Evolutionary conservation across 768 basidiomycete species (phyloP).

Genomic region (Rhizopogon vulgaris): DNA sequence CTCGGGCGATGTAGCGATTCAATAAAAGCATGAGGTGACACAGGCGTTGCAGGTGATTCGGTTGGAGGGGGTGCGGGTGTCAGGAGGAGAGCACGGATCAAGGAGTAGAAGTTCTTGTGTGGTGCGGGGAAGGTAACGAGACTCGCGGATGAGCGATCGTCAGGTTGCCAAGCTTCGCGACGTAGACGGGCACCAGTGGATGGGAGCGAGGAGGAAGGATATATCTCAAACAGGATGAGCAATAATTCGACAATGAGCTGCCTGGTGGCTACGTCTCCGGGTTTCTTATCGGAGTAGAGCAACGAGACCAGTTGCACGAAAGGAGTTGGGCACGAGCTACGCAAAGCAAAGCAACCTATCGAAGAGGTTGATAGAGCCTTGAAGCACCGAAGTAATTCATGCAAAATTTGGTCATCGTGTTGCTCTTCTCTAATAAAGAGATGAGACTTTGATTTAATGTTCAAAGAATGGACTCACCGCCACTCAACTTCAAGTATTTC

Average conservation of each 20-base stretch:
- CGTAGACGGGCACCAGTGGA: constrained; percentile 34
- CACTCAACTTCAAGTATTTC: constrained; percentile 95
- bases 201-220: constrained; percentile 66
- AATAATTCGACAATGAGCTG: constrained; percentile 89
- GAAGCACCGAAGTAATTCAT: constrained; percentile 89
- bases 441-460: constrained; percentile 5
- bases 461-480: constrained; percentile 55
- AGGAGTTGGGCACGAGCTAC: constrained; percentile 84
- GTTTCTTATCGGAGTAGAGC: constrained; percentile 96
- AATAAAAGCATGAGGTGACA: constrained; percentile 80
- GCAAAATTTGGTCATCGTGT: constrained; percentile 91
- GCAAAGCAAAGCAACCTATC: constrained; percentile 84
- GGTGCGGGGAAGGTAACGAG: constrained; percentile 65
- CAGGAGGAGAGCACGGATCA: constrained; percentile 71
- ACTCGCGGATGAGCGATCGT: constrained; percentile 36
- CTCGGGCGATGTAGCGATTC: constrained; percentile 61
- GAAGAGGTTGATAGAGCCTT: constrained; percentile 89
- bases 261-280: constrained; percentile 85
- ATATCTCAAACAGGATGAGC: constrained; percentile 83
- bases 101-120: constrained; percentile 66
- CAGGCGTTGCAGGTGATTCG: constrained; percentile 52
- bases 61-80: constrained; percentile 62
- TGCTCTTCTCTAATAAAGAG: constrained; percentile 78
- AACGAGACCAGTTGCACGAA: constrained; percentile 79
- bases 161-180: constrained; percentile 56